A percentile compares a stretch with the other conserved stretches of the same genome.
phyloP scores from a whole-genome alignment of 1,284 basidiomycete genomes.

The Trichosporon ovoides region DNA sequence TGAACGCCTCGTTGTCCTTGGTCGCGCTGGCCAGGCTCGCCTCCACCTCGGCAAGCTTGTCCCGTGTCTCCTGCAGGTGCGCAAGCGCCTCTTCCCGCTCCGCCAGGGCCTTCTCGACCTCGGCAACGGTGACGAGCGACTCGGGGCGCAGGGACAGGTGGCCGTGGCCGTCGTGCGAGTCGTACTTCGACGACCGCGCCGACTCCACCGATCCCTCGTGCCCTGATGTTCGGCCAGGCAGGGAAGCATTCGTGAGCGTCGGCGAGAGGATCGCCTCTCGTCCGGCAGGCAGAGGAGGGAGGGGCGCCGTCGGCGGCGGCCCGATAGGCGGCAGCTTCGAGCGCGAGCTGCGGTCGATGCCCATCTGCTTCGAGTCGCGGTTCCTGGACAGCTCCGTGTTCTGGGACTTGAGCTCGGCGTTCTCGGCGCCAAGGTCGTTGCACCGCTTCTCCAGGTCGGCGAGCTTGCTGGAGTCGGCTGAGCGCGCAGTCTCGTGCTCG shows the following conservation, averaged over 20 bases:
- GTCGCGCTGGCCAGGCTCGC: constrained; percentile 14
- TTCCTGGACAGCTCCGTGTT: constrained; percentile 27
- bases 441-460: constrained; percentile 28
- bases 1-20: constrained; percentile 21
- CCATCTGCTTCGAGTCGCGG: constrained; percentile 26
- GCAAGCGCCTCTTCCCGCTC: constrained; percentile 19
- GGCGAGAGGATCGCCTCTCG: constrained; percentile 20
- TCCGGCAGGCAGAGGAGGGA: constrained; percentile 38
- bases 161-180: constrained; percentile 18
- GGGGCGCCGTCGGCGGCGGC: constrained; percentile 40
- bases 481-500: constrained; percentile 35
- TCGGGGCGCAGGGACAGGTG: constrained; percentile 10
- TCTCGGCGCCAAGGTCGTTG: constrained; percentile 12
- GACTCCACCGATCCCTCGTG: constrained; percentile 20
- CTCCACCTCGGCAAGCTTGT: constrained; percentile 15
- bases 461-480: constrained; percentile 28
- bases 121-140: constrained; percentile 13
- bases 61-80: constrained; percentile 12
- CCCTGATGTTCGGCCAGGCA: constrained; percentile 9
- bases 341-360: constrained; percentile 15
- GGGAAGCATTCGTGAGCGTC: constrained; percentile 15
- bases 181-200: constrained; percentile 17
- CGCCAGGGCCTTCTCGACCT: constrained; percentile 17
- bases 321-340: constrained; percentile 37
- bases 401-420: constrained; percentile 22